A percentile compares a stretch with the other conserved stretches of the same genome.
phyloP scores from a whole-genome alignment of 495 filamentous ascomycete species.

The Penicillium antarcticum region DNA sequence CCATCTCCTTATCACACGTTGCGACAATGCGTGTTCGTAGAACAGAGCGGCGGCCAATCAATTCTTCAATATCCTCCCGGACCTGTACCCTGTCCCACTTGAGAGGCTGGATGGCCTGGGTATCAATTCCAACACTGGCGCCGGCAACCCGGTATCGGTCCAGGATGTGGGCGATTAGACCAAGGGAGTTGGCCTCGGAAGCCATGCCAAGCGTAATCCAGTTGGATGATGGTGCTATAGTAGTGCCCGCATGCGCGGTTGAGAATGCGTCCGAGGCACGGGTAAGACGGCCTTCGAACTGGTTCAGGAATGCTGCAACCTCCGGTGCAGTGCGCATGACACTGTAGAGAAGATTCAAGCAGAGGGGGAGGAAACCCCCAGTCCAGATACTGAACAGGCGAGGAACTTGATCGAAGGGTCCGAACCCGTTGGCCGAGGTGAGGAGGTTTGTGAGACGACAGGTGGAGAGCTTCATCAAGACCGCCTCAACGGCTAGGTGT shows the following conservation, averaged over 20 bases:
- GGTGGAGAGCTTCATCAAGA: slow-evolving; percentile 72
- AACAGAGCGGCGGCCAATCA: slow-evolving; percentile 57
- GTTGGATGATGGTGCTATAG: slow-evolving; percentile 31
- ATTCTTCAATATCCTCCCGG: slow-evolving; percentile 75
- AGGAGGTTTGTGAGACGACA: slow-evolving; percentile 72
- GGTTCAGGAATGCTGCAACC: slow-evolving; percentile 79
- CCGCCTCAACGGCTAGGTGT: slow-evolving; percentile 78
- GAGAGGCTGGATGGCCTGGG: slow-evolving; percentile 59
- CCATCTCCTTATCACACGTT: slow-evolving; percentile 66
- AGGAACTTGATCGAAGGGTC: slow-evolving; percentile 60
- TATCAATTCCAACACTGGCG: slow-evolving; percentile 53
- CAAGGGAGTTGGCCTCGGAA: slow-evolving; percentile 72
- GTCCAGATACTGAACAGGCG: slow-evolving; percentile 80
- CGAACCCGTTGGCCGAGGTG: slow-evolving; percentile 62
- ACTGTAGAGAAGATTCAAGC: slow-evolving; percentile 83
- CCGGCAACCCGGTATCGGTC: slow-evolving; percentile 57
- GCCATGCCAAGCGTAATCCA: slow-evolving; percentile 67
- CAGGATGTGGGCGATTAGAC: slow-evolving; percentile 67
- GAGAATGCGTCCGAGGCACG: slow-evolving; percentile 61
- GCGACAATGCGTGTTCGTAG: slow-evolving; percentile 69
- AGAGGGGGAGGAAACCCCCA: slow-evolving; percentile 78
- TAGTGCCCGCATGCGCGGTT: slow-evolving; percentile 34
- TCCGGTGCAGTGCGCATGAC: slow-evolving; percentile 79
- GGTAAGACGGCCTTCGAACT: slow-evolving; percentile 70
- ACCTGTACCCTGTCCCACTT: slow-evolving; percentile 67